A percentile compares a stretch with the other conserved stretches of the same genome.
Evolutionary conservation across 495 filamentous ascomycete species (phyloP).

Genomic region (Hypoxylon lenormandii): DNA sequence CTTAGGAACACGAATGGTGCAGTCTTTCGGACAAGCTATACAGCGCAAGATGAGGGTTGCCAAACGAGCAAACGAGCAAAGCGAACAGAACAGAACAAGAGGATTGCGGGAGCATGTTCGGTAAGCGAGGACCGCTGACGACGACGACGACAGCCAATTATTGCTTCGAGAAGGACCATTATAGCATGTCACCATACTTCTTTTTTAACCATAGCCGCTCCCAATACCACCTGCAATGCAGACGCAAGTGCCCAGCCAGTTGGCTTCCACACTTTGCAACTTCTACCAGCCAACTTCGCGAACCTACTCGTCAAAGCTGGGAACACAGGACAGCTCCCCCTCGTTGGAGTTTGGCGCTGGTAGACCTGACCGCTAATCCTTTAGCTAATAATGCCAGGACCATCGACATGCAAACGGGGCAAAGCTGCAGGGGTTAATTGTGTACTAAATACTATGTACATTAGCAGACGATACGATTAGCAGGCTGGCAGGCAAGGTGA

Average conservation of each 20-base stretch:
- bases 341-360: constrained; percentile 22
- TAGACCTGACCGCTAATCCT: constrained; percentile 43
- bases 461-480: constrained; percentile 18
- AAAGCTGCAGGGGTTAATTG: constrained; percentile 28
- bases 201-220: constrained; percentile 29
- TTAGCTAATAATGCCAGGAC: constrained; percentile 33
- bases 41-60: constrained; percentile 27
- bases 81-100: not conserved
- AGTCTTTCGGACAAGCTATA: constrained; percentile 7
- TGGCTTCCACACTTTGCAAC: constrained; percentile 36
- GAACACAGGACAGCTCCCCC: constrained; percentile 22
- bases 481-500: no score
- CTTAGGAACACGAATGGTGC: constrained; percentile 7
- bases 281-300: constrained; percentile 11
- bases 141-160: constrained; percentile 28
- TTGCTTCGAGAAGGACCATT: constrained; percentile 11
- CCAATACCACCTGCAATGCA: constrained; percentile 44
- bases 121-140: constrained; percentile 34
- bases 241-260: constrained; percentile 39
- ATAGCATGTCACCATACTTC: constrained; percentile 30
- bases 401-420: constrained; percentile 34
- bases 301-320: constrained; percentile 11
- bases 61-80: constrained; percentile 2
- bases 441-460: constrained; percentile 17
- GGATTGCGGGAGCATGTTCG: constrained; percentile 15